A percentile compares a stretch with the other conserved stretches of the same genome.
Conservation (phyloP, 352 stramenopile species). For the Pythium plurisporium region DNA sequence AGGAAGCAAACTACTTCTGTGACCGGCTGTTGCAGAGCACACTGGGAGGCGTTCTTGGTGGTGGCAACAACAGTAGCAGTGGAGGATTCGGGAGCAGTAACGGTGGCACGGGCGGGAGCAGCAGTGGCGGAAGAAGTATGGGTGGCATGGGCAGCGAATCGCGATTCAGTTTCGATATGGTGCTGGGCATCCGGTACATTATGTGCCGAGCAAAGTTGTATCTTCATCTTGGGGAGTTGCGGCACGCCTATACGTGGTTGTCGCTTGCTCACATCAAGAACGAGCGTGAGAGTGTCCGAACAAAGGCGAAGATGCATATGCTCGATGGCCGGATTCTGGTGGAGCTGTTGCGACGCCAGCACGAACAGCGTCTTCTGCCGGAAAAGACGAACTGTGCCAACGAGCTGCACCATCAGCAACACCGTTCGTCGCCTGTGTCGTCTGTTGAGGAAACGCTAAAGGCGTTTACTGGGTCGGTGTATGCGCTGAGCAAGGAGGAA, state of each 20-base stretch:
- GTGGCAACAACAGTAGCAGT: slow-evolving; percentile 46
- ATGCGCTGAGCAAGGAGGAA: slow-evolving; percentile 59
- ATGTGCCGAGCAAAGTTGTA: slow-evolving; percentile 61
- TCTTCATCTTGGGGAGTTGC: slow-evolving; percentile 44
- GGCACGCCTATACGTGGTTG: slow-evolving; percentile 64
- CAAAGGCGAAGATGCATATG: slow-evolving; percentile 60
- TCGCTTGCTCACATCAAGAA: slow-evolving; percentile 74
- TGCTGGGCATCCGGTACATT: slow-evolving; percentile 69
- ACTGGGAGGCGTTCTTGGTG: slow-evolving; percentile 43
- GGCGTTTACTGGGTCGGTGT: slow-evolving; percentile 55
- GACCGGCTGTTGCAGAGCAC: slow-evolving; percentile 62
- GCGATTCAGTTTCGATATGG: slow-evolving; percentile 80
- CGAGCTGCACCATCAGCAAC: slow-evolving; percentile 17
- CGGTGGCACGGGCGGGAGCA: slow-evolving; percentile 53
- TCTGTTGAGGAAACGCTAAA: slow-evolving; percentile 53
- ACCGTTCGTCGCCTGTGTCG: neutral
- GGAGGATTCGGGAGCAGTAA: slow-evolving; percentile 56
- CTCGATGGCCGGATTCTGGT: slow-evolving; percentile 61
- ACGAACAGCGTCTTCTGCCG: slow-evolving; percentile 31
- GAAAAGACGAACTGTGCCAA: slow-evolving; percentile 15
- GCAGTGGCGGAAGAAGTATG: slow-evolving; percentile 48
- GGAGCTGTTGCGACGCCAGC: slow-evolving; percentile 50
- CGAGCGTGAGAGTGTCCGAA: slow-evolving; percentile 63
- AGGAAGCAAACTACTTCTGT: slow-evolving; percentile 71
- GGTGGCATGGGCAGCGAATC: slow-evolving; percentile 72